phyloP scores from a whole-genome alignment of 129 eudicot genomes.

The Silybum marianum region DNA sequence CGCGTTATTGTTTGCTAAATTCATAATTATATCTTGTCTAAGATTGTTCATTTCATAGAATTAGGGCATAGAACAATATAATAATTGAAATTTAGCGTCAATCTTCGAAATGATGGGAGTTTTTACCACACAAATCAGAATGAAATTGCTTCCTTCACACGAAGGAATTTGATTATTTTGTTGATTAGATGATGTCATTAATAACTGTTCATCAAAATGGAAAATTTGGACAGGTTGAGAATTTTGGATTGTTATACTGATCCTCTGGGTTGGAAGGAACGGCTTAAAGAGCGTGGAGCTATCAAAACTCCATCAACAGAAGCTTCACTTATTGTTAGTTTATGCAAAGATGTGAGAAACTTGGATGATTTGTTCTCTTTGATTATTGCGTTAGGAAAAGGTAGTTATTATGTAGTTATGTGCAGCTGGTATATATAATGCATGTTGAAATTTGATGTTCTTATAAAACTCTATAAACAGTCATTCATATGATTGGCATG shows the following conservation, averaged over 20 bases:
- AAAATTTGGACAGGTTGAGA: slow-evolving; percentile 57
- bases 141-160: neutral
- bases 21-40: too few species aligned
- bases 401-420: slow-evolving; percentile 29
- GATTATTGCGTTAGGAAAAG: slow-evolving; percentile 68
- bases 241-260: slow-evolving; percentile 91
- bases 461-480: neutral
- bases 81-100: neutral
- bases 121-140: neutral
- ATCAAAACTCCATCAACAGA: slow-evolving; percentile 38
- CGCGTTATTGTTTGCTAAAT: neutral
- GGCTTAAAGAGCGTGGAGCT: slow-evolving; percentile 59
- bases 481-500: slow-evolving; percentile 18
- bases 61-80: neutral
- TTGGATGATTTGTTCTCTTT: slow-evolving; percentile 55
- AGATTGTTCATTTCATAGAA: neutral
- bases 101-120: neutral
- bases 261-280: slow-evolving; percentile 95
- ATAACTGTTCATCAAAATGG: neutral
- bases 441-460: neutral
- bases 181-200: neutral
- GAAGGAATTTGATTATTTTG: neutral
- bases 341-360: slow-evolving; percentile 76
- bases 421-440: neutral
- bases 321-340: slow-evolving; percentile 36